These are phyloP conservation scores for Potentilla sterilis DNA, from an alignment of 306 rosid species.

Conservation along the genomic window DNA sequence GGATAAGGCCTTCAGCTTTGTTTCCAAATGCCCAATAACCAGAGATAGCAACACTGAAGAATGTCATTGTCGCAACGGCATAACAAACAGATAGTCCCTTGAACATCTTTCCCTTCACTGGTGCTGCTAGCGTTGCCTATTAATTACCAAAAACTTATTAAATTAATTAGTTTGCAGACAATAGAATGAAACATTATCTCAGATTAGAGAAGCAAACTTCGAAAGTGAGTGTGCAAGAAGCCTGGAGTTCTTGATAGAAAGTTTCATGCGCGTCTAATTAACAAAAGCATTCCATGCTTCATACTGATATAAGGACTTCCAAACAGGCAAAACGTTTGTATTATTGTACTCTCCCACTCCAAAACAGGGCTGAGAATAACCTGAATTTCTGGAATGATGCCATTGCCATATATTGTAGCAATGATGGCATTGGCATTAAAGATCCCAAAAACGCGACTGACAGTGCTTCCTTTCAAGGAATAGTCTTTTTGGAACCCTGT, in stretches of 20 bases:
- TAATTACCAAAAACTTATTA: not conserved
- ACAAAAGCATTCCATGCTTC: no score
- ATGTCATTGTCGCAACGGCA: constrained; percentile 38
- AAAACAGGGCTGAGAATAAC: constrained; percentile 21
- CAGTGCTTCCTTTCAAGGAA: constrained; percentile 46
- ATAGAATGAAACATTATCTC: no score
- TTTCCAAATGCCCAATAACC: constrained; percentile 94
- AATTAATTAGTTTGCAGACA: not conserved
- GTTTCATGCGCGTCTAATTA: no score
- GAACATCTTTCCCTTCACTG: constrained; percentile 84
- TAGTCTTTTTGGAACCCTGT: constrained; percentile 67
- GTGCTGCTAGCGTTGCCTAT: constrained; percentile 82
- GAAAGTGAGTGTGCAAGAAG: no score
- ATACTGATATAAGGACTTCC: no score
- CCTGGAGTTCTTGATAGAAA: no score
- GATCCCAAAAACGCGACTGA: constrained; percentile 50
- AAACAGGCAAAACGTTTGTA: no score
- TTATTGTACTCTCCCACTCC: no score
- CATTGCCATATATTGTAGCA: constrained; percentile 77
- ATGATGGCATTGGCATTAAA: constrained; percentile 75
- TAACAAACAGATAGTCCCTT: constrained; percentile 68
- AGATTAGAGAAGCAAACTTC: not conserved
- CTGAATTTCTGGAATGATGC: constrained; percentile 91
- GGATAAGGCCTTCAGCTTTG: constrained; percentile 44
- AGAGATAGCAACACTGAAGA: constrained; percentile 63